Evolutionary conservation across 73 alveolate species (phyloP).

Genomic region (Breviolum minutum): DNA sequence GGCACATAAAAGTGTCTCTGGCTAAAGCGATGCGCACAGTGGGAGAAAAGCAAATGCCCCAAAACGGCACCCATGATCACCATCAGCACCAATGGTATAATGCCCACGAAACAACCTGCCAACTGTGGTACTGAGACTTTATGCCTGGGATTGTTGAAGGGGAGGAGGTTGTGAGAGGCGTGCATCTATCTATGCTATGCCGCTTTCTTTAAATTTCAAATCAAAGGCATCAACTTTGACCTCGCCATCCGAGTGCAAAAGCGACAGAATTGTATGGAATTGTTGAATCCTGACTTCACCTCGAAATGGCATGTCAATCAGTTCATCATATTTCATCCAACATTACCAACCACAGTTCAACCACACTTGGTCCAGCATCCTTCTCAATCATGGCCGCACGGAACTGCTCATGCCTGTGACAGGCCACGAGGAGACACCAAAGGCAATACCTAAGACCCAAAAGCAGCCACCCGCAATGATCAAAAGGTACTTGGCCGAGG

Average conservation of each 20-base stretch:
- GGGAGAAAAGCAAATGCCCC: constrained; percentile 36
- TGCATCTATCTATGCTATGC: no score
- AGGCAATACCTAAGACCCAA: constrained; percentile 47
- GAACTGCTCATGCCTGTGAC: background rate
- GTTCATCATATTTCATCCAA: background rate
- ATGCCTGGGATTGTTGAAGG: no score
- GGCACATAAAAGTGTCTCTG: constrained; percentile 38
- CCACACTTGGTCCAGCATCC: background rate
- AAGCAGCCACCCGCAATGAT: constrained; percentile 59
- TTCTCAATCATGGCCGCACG: no score
- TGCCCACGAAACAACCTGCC: constrained; percentile 48
- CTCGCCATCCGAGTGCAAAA: no score
- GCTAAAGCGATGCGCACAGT: constrained; percentile 19
- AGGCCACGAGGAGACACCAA: constrained; percentile 52
- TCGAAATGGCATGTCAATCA: no score
- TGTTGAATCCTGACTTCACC: no score
- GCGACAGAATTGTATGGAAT: no score
- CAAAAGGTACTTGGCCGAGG: constrained; percentile 22
- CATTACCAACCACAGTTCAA: background rate
- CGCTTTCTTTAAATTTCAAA: no score
- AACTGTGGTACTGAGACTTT: background rate
- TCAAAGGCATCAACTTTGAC: no score
- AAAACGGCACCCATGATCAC: constrained; percentile 9
- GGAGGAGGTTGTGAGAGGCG: no score
- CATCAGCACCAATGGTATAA: background rate